These are phyloP conservation scores for Erythrobasidium yunnanense DNA, from an alignment of 768 basidiomycete genomes.

Conservation along the genomic window DNA sequence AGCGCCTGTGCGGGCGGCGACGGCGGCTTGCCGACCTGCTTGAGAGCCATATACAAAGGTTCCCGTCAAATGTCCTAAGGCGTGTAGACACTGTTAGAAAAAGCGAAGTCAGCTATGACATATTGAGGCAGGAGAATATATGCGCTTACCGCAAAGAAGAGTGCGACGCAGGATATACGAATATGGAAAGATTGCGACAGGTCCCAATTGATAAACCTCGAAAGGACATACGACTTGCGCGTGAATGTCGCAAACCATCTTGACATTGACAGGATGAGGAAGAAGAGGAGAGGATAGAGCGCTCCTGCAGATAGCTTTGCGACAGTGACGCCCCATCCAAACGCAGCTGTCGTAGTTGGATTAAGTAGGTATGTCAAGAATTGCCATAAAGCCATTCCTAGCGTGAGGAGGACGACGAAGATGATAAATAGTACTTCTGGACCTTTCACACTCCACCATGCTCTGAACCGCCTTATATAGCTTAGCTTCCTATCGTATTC, in stretches of 20 bases:
- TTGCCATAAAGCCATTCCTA: constrained; percentile 11
- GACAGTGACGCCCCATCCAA: constrained; percentile 6
- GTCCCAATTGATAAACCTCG: constrained; percentile 26
- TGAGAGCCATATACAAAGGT: constrained; percentile 11
- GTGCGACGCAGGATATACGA: constrained; percentile 1
- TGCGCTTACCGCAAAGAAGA: neutral
- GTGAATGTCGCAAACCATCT: constrained; percentile 19
- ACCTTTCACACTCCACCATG: constrained; percentile 22
- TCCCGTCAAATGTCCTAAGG: constrained; percentile 14
- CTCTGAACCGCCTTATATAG: neutral
- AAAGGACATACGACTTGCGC: constrained; percentile 8
- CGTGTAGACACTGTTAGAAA: neutral
- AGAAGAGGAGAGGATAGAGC: constrained; percentile 17
- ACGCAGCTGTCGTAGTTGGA: neutral
- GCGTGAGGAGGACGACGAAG: constrained; percentile 5
- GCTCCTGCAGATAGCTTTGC: constrained; percentile 17
- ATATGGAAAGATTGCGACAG: constrained; percentile 21
- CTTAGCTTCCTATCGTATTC: constrained; percentile 2
- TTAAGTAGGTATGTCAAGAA: constrained; percentile 13
- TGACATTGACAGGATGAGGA: constrained; percentile 20
- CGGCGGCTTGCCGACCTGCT: neutral
- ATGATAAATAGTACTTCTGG: constrained; percentile 16
- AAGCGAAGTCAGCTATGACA: neutral
- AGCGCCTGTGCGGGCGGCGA: neutral
- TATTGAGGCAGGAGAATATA: neutral